Evolutionary conservation across 495 filamentous ascomycete species (phyloP).

Genomic region (Neurospora sp.): DNA sequence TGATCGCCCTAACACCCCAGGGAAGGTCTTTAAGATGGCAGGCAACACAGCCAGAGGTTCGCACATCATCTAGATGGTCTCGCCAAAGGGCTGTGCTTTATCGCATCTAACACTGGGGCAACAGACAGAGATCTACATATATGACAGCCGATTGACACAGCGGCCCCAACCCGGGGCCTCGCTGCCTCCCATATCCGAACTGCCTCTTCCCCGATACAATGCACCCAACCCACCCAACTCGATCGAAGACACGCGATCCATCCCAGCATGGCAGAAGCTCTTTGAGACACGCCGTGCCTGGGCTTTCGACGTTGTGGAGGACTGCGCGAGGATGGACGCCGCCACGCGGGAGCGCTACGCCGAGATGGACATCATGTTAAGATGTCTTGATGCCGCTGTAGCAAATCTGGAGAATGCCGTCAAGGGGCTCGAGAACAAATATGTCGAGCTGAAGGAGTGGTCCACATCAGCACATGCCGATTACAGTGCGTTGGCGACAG

Average conservation of each 20-base stretch:
- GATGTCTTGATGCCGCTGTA: slow-evolving; percentile 65
- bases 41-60: slow-evolving; percentile 64
- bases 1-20: slow-evolving; percentile 74
- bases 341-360: slow-evolving; percentile 37
- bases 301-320: slow-evolving; percentile 57
- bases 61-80: slow-evolving; percentile 7
- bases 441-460: slow-evolving; percentile 63
- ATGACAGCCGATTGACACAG: slow-evolving; percentile 60
- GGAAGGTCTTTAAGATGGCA: slow-evolving; percentile 72
- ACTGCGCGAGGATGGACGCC: slow-evolving; percentile 49
- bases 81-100: neutral
- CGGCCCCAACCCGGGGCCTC: slow-evolving; percentile 29
- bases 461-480: slow-evolving; percentile 59
- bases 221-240: slow-evolving; percentile 58
- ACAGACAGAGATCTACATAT: slow-evolving; percentile 80
- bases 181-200: slow-evolving; percentile 33
- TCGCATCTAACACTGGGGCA: slow-evolving; percentile 3
- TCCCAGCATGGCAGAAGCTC: slow-evolving; percentile 73
- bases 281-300: slow-evolving; percentile 65
- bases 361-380: slow-evolving; percentile 62
- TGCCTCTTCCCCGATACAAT: slow-evolving; percentile 48
- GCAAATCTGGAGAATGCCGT: slow-evolving; percentile 72
- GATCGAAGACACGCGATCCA: slow-evolving; percentile 58
- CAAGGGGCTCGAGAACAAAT: slow-evolving; percentile 61
- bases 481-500: slow-evolving; percentile 50